Evolutionary conservation across 169 alveolate genomes (phyloP), one percentile per base, ranked within the genome.

Genomic region (Ichthyophthirius multifiliis): DNA sequence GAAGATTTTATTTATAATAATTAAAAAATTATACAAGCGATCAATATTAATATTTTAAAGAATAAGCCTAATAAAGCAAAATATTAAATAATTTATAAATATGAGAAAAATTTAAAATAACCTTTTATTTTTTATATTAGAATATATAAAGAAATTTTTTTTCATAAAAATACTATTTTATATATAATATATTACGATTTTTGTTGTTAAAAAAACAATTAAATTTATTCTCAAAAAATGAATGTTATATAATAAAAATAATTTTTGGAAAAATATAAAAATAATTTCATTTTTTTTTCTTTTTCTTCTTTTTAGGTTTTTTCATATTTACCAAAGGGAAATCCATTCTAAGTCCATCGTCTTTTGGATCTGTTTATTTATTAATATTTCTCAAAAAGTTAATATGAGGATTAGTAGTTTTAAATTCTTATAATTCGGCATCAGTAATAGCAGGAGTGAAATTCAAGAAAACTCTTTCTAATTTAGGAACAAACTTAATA

Each of bases 301-400:
- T 79, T 43, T 78, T 78, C 43, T 65, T 79, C 3, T 74, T 73
- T 65, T 74, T 79, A n/a, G 41, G 39, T 74, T 65, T 79, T 20
- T 35, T 45, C 20, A 65, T 63, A 37, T 75, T 79, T 0, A 35
- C 80, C 16, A 47, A 73, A 23, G 85, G 85, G 18, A 65, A 48
- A 1, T 74, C 81, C 85, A 79, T 79, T 67, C 85, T 79, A 32
- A 79, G 37, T 32, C 85, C 85, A 46, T 79, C 85, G 44, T 79
- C 85, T 15, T 79, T 79, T 4, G 43, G 39, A 79, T 79, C 85
- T 27, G 85, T 79, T 32, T 44, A 44, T 46, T 79, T 79, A 47
- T 67, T 67, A 4, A 79, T 79, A 7, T 44, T 65, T 37, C 85
- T 45, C 3, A 79, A 35, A 46, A 79, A 44, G 13, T 65, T 47